Conservation (phyloP, 371 early-diverging fungal genomes). For the Rhizopus arrhizus region DNA sequence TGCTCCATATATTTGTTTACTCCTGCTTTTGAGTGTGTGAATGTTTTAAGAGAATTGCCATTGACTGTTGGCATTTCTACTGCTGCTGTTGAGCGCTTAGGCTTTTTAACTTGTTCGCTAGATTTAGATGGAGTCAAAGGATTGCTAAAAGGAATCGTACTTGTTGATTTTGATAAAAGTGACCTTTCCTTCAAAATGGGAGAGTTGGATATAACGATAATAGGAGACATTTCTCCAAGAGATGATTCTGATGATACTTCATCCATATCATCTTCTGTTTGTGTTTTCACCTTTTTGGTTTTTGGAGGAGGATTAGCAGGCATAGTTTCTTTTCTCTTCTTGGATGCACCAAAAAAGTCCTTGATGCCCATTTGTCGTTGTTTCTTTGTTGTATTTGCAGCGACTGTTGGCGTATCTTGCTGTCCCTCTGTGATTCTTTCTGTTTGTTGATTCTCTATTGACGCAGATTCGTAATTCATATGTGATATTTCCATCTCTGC, state of each 20-base stretch:
- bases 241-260: not conserved
- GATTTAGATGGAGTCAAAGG: no score
- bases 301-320: not conserved
- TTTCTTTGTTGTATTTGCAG: not conserved
- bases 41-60: not conserved
- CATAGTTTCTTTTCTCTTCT: not conserved
- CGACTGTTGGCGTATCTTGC: not conserved
- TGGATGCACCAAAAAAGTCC: not conserved
- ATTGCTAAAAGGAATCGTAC: no score
- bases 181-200: not conserved
- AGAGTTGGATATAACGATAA: not conserved
- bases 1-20: slow-evolving; percentile 25
- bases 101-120: no score
- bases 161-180: no score
- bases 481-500: not conserved
- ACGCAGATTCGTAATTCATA: not conserved
- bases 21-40: not conserved
- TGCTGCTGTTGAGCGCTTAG: no score
- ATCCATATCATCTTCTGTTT: no score
- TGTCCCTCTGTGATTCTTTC: not conserved
- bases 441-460: no score
- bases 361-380: not conserved
- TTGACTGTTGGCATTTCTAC: not conserved
- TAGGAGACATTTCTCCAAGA: not conserved
- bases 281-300: not conserved